These are phyloP conservation scores for Lactarius quietus DNA, from an alignment of 768 basidiomycete genomes.

Conservation along the genomic window DNA sequence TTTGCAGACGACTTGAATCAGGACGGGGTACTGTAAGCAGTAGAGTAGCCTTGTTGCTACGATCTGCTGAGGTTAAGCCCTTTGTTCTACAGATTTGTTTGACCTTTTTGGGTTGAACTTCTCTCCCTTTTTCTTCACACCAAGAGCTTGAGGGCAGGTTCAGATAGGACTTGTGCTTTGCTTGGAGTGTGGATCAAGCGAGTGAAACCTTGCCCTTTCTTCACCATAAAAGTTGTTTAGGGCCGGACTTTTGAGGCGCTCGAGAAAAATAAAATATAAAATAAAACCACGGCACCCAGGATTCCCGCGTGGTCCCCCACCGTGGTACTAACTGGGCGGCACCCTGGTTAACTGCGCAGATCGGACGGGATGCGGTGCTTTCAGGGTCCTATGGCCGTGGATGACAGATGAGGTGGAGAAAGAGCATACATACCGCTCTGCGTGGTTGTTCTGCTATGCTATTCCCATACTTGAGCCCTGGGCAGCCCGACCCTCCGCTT, in stretches of 20 bases:
- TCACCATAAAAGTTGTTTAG: neutral
- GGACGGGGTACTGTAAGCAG: constrained; percentile 72
- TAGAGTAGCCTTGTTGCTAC: constrained; percentile 78
- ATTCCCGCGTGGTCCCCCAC: constrained; percentile 62
- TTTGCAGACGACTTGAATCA: constrained; percentile 78
- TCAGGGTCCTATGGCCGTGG: constrained; percentile 38
- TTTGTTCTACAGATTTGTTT: constrained; percentile 67
- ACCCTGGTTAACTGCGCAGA: constrained; percentile 63
- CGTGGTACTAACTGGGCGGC: constrained; percentile 61
- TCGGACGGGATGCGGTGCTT: constrained; percentile 57
- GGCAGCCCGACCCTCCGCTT: too few species aligned
- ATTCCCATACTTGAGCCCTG: too few species aligned
- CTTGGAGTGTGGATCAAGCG: neutral
- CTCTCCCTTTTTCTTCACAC: constrained; percentile 35
- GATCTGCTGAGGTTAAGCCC: constrained; percentile 74
- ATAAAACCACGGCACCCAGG: constrained; percentile 44
- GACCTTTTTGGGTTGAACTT: constrained; percentile 42
- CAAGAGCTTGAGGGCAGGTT: constrained; percentile 42
- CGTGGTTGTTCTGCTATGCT: too few species aligned
- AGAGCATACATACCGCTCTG: neutral
- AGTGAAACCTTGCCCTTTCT: neutral
- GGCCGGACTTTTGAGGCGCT: constrained; percentile 7
- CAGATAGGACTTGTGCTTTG: constrained; percentile 23
- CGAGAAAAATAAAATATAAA: neutral
- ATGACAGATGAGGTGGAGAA: constrained; percentile 18